phyloP scores from a whole-genome alignment of 192 early-diverging fungal species.

The Coemansia sp. region DNA sequence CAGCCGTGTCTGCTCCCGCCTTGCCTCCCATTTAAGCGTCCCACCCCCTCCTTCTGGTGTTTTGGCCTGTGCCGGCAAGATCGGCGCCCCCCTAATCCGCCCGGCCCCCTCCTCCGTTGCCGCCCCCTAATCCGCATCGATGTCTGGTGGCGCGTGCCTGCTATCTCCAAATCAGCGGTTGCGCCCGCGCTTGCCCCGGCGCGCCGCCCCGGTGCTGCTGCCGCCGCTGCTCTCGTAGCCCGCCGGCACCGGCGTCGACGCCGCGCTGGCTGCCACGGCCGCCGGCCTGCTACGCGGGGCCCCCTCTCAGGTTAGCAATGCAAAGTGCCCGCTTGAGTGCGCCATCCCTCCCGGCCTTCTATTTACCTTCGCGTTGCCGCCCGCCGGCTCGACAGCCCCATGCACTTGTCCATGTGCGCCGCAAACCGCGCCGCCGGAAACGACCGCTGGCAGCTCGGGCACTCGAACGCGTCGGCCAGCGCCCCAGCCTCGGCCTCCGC shows the following conservation, averaged over 20 bases:
- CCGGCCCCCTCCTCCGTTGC: background rate
- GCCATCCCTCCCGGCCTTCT: too few relatives aligned
- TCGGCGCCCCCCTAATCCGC: conserved; percentile 8
- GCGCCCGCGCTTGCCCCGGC: conserved; percentile 10
- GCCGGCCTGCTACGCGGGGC: conserved; percentile 12
- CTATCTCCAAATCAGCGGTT: background rate
- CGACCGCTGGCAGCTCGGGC: conserved; percentile 70
- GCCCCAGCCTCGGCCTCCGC: conserved; percentile 5
- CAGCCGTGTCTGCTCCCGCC: background rate
- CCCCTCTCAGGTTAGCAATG: too few relatives aligned
- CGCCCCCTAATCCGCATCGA: conserved; percentile 5
- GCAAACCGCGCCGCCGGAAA: conserved; percentile 86
- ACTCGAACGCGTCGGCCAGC: conserved; percentile 63
- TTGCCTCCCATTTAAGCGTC: conserved; percentile 5
- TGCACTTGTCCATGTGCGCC: conserved; percentile 88
- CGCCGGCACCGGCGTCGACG: conserved; percentile 35
- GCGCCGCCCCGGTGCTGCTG: conserved; percentile 32
- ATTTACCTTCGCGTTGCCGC: conserved; percentile 46
- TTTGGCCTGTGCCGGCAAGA: background rate
- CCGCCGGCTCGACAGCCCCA: conserved; percentile 63
- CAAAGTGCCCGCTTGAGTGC: background rate
- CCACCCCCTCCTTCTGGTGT: background rate
- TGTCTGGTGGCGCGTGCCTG: background rate
- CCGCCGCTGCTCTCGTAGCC: conserved; percentile 46
- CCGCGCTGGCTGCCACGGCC: conserved; percentile 28